Evolutionary conservation across 2,329 filamentous ascomycete genomes (phyloP).

Genomic region (Zalaria obscura): DNA sequence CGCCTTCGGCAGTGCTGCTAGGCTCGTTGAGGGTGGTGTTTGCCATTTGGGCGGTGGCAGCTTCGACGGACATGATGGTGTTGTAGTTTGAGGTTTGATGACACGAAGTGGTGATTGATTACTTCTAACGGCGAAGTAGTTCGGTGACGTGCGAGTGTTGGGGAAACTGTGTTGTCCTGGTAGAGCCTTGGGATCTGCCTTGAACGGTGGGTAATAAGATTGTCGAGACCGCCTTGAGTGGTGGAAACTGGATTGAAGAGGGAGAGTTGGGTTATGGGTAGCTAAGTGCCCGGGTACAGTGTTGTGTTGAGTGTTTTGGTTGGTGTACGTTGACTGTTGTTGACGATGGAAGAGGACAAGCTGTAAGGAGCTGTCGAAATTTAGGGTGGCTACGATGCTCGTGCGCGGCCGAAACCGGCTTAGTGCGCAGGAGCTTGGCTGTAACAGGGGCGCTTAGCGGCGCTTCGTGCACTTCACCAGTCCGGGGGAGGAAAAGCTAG

Average conservation of each 20-base stretch:
- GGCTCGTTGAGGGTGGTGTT: constrained; percentile 48
- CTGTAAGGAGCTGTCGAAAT: no score
- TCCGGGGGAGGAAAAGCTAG: no score
- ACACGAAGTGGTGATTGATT: constrained; percentile 26
- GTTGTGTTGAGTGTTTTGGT: not conserved
- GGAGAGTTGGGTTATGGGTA: constrained; percentile 35
- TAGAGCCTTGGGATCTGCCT: constrained; percentile 23
- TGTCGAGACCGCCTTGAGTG: constrained; percentile 32
- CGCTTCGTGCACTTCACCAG: no score
- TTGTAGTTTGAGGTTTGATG: constrained; percentile 37
- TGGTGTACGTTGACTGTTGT: no score
- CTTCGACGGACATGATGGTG: constrained; percentile 80
- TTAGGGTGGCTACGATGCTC: no score
- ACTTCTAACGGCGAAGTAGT: constrained; percentile 20
- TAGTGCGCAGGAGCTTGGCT: no score
- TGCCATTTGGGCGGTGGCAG: constrained; percentile 59
- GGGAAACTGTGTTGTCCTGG: constrained; percentile 27
- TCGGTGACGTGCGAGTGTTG: constrained; percentile 16
- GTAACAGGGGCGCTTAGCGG: no score
- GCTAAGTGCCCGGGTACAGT: constrained; percentile 27
- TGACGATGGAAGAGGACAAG: no score
- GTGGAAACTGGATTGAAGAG: constrained; percentile 35
- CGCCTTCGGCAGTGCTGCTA: constrained; percentile 40
- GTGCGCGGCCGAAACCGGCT: no score
- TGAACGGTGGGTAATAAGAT: constrained; percentile 17